Evolutionary conservation across 495 filamentous ascomycete species (phyloP), one percentile per base, ranked within the genome.

Genomic region (Tricharina praecox): DNA sequence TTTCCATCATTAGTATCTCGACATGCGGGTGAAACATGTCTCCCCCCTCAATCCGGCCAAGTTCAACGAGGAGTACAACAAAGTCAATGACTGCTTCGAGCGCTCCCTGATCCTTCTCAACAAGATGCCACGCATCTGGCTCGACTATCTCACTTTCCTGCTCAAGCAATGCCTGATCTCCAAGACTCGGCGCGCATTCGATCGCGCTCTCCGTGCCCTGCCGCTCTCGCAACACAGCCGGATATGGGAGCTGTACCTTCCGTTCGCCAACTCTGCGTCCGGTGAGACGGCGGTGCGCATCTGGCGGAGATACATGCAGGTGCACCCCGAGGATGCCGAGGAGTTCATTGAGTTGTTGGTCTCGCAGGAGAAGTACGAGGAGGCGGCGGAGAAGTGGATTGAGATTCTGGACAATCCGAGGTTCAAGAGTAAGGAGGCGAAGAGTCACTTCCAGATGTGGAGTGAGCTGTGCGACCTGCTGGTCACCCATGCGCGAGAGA

Each of bases 111-210:
- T 96, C 50, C 71, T 99, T 7, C 74, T 99, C 53, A 95, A 96
- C 68, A 99, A 99, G 66, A 99, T 99, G 92, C 92, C 92, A 38
- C 73, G 76, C 50, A 90, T 96, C 59, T 99, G 92, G 92, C 85
- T 93, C 65, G 85, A 95, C 81, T 99, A 94, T 61, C 76, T 99
- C 35, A 74, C 75, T 30, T 96, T 96, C 60, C 67, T 96, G 53
- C 74, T 88, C 57, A 75, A 83, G 54, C 92, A 96, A 59, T 93
- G 92, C 5, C 69, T 93, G 32, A 77, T 96, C 36, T 94, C 86
- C n/a, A 74, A 78, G 54, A 93, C 87, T 7, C 74, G 92, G 37
- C 77, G 79, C 38, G 85, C 85, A 1, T 99, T 99, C 65, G 92
- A 99, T 66, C 78, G 88, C 40, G 85, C 92, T 1, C 73, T 99